Conservation (phyloP, 2,329 filamentous ascomycete genomes). For the Colletotrichum trifolii region DNA sequence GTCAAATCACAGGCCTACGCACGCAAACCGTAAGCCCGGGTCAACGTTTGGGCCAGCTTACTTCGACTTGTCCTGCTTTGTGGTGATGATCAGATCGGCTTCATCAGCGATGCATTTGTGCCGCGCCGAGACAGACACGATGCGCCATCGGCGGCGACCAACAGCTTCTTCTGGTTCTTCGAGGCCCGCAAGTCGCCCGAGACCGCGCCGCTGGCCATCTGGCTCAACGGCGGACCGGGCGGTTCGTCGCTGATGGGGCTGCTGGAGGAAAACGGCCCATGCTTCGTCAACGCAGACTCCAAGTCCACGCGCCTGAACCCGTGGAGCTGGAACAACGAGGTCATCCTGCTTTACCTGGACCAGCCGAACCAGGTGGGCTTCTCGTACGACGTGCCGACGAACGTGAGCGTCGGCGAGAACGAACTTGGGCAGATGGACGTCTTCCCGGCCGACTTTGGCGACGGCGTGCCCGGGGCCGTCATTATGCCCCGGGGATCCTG, state of each 20-base stretch:
- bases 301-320: constrained; percentile 61
- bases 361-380: constrained; percentile 71
- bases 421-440: constrained; percentile 6
- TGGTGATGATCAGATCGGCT: neutral
- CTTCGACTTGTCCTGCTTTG: neutral
- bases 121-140: neutral
- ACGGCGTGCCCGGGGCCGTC: constrained; percentile 45
- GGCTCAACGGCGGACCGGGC: constrained; percentile 66
- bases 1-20: too few relatives aligned
- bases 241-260: constrained; percentile 59
- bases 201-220: constrained; percentile 60
- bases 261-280: constrained; percentile 61
- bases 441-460: constrained; percentile 48
- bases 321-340: constrained; percentile 65
- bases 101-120: neutral
- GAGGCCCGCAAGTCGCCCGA: constrained; percentile 45
- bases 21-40: too few relatives aligned
- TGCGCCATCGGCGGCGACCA: neutral
- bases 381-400: constrained; percentile 69
- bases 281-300: constrained; percentile 53
- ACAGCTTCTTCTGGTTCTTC: constrained; percentile 44
- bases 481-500: constrained; percentile 66
- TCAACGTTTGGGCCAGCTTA: too few relatives aligned
- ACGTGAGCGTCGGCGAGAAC: constrained; percentile 58
- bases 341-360: constrained; percentile 61